Conservation (phyloP, 2,329 filamentous ascomycete species). For the Cladosporium sp. region DNA sequence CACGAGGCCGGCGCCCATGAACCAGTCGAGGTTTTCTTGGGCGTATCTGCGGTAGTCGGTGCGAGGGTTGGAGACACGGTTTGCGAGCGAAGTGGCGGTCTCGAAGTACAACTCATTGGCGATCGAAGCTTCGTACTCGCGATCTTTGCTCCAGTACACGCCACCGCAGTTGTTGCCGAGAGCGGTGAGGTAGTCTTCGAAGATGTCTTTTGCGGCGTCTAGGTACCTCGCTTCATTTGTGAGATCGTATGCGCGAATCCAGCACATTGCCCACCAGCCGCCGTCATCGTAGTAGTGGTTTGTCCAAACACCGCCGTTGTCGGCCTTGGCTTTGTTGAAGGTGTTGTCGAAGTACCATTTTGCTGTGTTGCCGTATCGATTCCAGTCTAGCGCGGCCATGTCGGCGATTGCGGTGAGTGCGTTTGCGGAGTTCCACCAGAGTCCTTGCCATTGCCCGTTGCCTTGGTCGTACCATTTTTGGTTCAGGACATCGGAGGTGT, state of each 20-base stretch:
- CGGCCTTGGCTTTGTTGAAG: slow-evolving; percentile 29
- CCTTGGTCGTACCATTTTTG: slow-evolving; percentile 23
- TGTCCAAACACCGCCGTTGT: slow-evolving; percentile 38
- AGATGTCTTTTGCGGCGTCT: slow-evolving; percentile 49
- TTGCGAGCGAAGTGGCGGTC: slow-evolving; percentile 56
- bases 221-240: slow-evolving; percentile 50
- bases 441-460: slow-evolving; percentile 60
- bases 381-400: slow-evolving; percentile 44
- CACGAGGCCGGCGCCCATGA: slow-evolving; percentile 51
- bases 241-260: slow-evolving; percentile 56
- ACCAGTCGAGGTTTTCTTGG: slow-evolving; percentile 53
- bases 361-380: slow-evolving; percentile 37
- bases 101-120: slow-evolving; percentile 58
- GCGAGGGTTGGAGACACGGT: slow-evolving; percentile 45
- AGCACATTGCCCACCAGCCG: slow-evolving; percentile 55
- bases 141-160: slow-evolving; percentile 49
- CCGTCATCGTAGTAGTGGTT: slow-evolving; percentile 56
- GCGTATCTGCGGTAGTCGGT: slow-evolving; percentile 50
- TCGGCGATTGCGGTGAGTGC: slow-evolving; percentile 64
- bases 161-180: slow-evolving; percentile 46
- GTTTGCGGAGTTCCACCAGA: slow-evolving; percentile 78
- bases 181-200: slow-evolving; percentile 45
- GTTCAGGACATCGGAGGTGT: slow-evolving; percentile 24
- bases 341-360: slow-evolving; percentile 49
- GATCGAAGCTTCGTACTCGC: slow-evolving; percentile 53